phyloP scores from a whole-genome alignment of 2,329 filamentous ascomycete genomes.

The Didymella exigua region DNA sequence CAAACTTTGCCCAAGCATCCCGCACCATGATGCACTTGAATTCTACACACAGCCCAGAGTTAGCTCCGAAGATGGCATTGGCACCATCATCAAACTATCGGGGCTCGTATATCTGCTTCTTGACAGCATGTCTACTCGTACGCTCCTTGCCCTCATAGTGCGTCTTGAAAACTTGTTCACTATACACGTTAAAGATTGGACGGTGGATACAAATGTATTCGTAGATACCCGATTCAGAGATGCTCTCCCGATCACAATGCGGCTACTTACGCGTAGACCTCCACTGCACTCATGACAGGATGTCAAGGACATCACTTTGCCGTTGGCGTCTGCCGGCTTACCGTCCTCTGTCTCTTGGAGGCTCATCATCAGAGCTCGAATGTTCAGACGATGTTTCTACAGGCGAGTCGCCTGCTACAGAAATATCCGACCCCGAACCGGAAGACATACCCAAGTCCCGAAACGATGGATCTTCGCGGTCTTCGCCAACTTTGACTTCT shows the following conservation, averaged over 20 bases:
- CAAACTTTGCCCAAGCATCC: not conserved
- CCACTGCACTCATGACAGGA: not conserved
- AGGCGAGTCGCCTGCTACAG: no score
- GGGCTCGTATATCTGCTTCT: not conserved
- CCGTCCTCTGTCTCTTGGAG: not conserved
- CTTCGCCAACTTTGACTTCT: not conserved
- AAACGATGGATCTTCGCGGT: not conserved
- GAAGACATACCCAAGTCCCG: no score
- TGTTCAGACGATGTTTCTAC: no score
- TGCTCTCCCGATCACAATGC: not conserved
- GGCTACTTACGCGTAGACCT: not conserved
- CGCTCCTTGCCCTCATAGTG: no score
- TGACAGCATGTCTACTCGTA: not conserved
- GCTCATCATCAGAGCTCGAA: no score
- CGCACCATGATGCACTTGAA: not conserved
- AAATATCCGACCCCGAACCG: not conserved
- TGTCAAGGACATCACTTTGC: not conserved
- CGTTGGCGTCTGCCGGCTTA: not conserved
- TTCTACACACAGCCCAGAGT: not conserved
- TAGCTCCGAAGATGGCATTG: not conserved
- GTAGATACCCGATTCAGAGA: not conserved
- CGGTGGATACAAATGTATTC: not conserved
- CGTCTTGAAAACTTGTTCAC: not conserved
- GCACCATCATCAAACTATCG: not conserved
- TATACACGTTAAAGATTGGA: not conserved